phyloP scores from a whole-genome alignment of 2,329 filamentous ascomycete genomes.

The Diaporthe capsici region DNA sequence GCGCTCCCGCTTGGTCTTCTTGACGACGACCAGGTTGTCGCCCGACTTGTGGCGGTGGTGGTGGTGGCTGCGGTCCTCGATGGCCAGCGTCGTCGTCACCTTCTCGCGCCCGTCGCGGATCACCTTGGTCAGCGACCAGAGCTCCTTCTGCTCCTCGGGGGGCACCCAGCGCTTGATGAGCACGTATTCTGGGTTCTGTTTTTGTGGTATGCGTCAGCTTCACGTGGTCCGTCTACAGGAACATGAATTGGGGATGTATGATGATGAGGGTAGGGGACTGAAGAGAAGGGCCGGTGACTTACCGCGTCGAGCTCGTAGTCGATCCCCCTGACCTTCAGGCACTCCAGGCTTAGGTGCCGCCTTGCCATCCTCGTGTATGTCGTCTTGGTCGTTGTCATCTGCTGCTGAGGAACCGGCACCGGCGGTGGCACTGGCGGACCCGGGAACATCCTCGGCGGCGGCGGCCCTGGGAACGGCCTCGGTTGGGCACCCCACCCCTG shows the following conservation, averaged over 20 bases:
- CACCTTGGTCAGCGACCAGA: slow-evolving; percentile 79
- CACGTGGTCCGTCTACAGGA: background rate
- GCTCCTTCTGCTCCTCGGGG: slow-evolving; percentile 77
- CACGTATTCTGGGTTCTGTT: slow-evolving; percentile 76
- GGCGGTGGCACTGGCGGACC: slow-evolving; percentile 21
- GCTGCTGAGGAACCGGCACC: background rate
- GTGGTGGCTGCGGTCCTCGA: slow-evolving; percentile 60
- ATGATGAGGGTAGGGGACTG: background rate
- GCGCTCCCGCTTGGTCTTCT: slow-evolving; percentile 69
- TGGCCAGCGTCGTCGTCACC: slow-evolving; percentile 54
- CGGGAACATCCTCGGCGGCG: slow-evolving; percentile 4
- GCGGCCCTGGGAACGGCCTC: background rate
- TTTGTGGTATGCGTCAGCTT: slow-evolving; percentile 42
- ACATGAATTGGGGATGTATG: background rate
- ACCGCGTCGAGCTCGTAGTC: slow-evolving; percentile 72
- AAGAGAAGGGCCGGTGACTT: slow-evolving; percentile 47
- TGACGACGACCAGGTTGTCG: slow-evolving; percentile 68
- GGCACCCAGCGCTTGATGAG: slow-evolving; percentile 82
- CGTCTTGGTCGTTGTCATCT: slow-evolving; percentile 45
- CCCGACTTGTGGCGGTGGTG: slow-evolving; percentile 51
- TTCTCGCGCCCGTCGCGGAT: slow-evolving; percentile 69
- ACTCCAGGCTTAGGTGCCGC: slow-evolving; percentile 73
- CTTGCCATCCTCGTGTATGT: slow-evolving; percentile 76
- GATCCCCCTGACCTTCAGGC: slow-evolving; percentile 67
- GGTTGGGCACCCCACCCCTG: slow-evolving; percentile 49